Conservation (phyloP, 2,329 filamentous ascomycete species). For the Xylariaceae sp. region DNA sequence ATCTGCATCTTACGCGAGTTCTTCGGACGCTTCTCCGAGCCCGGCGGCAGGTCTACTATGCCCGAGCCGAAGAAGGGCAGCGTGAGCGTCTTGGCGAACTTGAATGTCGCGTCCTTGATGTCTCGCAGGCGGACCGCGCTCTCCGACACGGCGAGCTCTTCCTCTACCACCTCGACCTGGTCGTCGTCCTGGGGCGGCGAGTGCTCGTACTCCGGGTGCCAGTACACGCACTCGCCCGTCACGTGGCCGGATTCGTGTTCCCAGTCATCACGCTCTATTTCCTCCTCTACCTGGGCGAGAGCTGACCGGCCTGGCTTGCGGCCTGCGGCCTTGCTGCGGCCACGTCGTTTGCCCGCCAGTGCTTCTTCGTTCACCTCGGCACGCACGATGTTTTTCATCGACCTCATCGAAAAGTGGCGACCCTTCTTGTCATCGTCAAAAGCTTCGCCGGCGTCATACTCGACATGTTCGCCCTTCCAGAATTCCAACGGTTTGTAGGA, state of each 20-base stretch:
- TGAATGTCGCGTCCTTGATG: constrained; percentile 63
- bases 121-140: constrained; percentile 49
- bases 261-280: constrained; percentile 59
- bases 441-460: constrained; percentile 57
- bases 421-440: constrained; percentile 33
- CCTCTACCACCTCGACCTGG: constrained; percentile 43
- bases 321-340: constrained; percentile 12
- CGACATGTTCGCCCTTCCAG: constrained; percentile 77
- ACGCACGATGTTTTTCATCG: constrained; percentile 70
- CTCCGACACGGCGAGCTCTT: constrained; percentile 50
- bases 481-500: constrained; percentile 73
- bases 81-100: constrained; percentile 80
- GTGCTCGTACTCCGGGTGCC: constrained; percentile 50
- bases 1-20: constrained; percentile 96
- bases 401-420: constrained; percentile 53
- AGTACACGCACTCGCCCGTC: constrained; percentile 55
- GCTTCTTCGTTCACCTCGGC: constrained; percentile 51
- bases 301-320: constrained; percentile 6
- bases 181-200: constrained; percentile 48
- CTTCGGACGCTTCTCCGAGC: constrained; percentile 78
- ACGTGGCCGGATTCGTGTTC: constrained; percentile 60
- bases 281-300: constrained; percentile 38
- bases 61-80: constrained; percentile 83
- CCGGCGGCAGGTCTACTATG: constrained; percentile 79
- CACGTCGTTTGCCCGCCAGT: constrained; percentile 18